A percentile compares a stretch with the other conserved stretches of the same genome.
Conservation (phyloP, 306 rosid genomes). For the Lathyrus oleraceus region DNA sequence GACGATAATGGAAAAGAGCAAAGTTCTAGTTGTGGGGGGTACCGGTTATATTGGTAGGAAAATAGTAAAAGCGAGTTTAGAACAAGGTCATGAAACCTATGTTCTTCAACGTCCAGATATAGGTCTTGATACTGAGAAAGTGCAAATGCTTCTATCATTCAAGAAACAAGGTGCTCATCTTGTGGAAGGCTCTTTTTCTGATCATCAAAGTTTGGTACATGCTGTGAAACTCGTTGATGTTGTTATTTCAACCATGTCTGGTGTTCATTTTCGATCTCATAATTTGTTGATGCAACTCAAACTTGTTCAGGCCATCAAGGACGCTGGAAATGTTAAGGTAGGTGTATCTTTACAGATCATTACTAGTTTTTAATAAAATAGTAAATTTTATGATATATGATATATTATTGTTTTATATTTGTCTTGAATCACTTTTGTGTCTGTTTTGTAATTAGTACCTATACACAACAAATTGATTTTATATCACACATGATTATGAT, state of each 20-base stretch:
- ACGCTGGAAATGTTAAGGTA: slow-evolving; percentile 85
- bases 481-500: not conserved
- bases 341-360: not conserved
- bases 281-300: slow-evolving; percentile 73
- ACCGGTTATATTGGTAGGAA: slow-evolving; percentile 78
- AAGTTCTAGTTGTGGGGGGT: slow-evolving; percentile 83
- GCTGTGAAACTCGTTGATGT: slow-evolving; percentile 75
- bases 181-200: slow-evolving; percentile 63
- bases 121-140: slow-evolving; percentile 69
- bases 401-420: too few species aligned
- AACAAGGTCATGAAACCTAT: slow-evolving; percentile 66
- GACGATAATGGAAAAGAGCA: slow-evolving; percentile 55
- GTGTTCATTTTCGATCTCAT: slow-evolving; percentile 74
- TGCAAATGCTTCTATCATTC: slow-evolving; percentile 61
- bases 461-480: not conserved
- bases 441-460: not conserved
- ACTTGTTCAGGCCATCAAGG: slow-evolving; percentile 76
- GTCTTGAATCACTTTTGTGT: not conserved
- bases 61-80: slow-evolving; percentile 69
- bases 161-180: slow-evolving; percentile 75
- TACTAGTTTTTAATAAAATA: too few species aligned
- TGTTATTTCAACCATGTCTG: slow-evolving; percentile 76
- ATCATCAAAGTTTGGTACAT: slow-evolving; percentile 64
- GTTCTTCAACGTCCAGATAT: slow-evolving; percentile 70
- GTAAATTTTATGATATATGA: too few species aligned